Percentiles rank a stretch among this genome's conserved stretches.
Evolutionary conservation across 345 rosid genomes (phyloP).

Genomic region (Eucalyptus camaldulensis): DNA sequence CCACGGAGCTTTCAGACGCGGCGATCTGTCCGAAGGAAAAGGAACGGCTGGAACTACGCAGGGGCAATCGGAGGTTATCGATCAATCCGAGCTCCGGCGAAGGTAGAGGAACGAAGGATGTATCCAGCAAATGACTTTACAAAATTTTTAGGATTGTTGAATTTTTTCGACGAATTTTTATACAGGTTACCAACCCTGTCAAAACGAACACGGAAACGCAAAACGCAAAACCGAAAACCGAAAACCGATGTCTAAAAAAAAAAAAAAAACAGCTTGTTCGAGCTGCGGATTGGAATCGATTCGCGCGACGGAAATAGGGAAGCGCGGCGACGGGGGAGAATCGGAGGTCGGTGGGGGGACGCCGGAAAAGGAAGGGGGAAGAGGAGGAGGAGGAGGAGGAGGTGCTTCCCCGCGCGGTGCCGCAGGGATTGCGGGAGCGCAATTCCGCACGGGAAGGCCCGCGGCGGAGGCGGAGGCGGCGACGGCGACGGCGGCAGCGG

Average conservation of each 20-base stretch:
- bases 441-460: background rate
- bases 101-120: background rate
- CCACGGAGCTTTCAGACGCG: background rate
- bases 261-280: background rate
- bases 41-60: background rate
- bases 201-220: background rate
- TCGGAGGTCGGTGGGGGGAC: background rate
- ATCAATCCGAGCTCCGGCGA: background rate
- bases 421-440: background rate
- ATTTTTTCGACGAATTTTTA: background rate
- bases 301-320: background rate
- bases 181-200: background rate
- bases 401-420: background rate
- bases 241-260: background rate
- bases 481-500: background rate
- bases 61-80: background rate
- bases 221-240: background rate
- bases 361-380: background rate
- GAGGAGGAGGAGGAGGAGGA: background rate
- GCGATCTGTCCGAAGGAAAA: background rate
- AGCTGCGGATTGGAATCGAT: background rate
- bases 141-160: background rate
- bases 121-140: background rate
- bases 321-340: background rate
- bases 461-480: background rate